These are phyloP conservation scores for Kalanchoe fedtschenkoi DNA, from an alignment of 164 flowering plant genomes.

Conservation along the genomic window DNA sequence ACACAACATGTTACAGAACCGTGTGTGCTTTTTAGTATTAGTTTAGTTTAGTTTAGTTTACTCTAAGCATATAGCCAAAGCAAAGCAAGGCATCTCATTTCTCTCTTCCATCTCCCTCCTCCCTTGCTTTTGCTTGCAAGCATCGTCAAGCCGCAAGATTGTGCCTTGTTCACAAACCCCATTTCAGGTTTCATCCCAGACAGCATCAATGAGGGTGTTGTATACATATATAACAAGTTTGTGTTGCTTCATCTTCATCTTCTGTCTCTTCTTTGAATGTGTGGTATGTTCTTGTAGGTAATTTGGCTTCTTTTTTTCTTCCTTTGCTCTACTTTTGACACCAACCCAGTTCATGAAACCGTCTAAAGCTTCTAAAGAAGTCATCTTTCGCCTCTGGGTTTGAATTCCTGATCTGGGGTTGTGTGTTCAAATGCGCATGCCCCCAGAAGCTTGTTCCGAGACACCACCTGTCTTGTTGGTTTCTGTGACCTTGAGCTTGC, in stretches of 20 bases:
- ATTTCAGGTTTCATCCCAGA: not conserved
- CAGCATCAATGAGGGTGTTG: not conserved
- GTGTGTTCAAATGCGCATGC: not conserved
- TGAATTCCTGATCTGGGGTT: not conserved
- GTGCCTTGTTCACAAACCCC: not conserved
- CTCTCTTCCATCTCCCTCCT: conserved; percentile 2
- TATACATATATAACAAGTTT: conserved; percentile 1
- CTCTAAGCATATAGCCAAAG: not conserved
- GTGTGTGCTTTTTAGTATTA: not conserved
- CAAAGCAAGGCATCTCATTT: conserved; percentile 7
- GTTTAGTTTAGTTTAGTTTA: not conserved
- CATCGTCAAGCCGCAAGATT: not conserved
- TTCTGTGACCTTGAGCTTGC: not conserved
- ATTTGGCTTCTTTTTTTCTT: not conserved
- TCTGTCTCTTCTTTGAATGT: not conserved
- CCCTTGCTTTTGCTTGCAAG: conserved; percentile 5
- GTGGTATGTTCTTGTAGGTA: not conserved
- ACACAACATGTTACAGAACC: not conserved
- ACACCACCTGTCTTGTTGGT: not conserved
- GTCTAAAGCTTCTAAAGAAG: not conserved
- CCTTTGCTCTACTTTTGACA: not conserved
- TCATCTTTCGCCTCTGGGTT: conserved; percentile 1
- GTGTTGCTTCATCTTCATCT: not conserved
- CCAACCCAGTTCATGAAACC: not conserved
- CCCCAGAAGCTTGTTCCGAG: not conserved